Evolutionary conservation across 805 yeast genomes (phyloP).

Genomic region (Saturnispora hagleri): DNA sequence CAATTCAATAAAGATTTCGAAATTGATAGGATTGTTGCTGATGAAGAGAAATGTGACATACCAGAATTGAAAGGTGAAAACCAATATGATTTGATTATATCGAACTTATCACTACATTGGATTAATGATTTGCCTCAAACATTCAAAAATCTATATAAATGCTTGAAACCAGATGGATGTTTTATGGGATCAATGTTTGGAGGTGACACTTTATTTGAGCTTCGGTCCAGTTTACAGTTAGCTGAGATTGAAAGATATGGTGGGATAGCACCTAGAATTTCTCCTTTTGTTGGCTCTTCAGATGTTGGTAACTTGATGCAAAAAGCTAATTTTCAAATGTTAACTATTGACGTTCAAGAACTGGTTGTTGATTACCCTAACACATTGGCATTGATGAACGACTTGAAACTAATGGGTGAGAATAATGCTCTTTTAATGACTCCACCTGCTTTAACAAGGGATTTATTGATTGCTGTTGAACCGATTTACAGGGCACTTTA

Average conservation of each 20-base stretch:
- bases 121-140: constrained; percentile 72
- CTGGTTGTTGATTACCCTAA: constrained; percentile 73
- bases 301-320: constrained; percentile 69
- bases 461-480: constrained; percentile 64
- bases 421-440: constrained; percentile 45
- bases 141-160: constrained; percentile 43
- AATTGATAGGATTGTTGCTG: constrained; percentile 45
- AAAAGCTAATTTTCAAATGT: constrained; percentile 67
- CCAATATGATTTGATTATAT: constrained; percentile 58
- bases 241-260: constrained; percentile 77
- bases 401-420: constrained; percentile 78
- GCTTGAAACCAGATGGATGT: constrained; percentile 71
- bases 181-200: constrained; percentile 76
- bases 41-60: constrained; percentile 55
- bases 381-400: constrained; percentile 54
- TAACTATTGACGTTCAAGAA: constrained; percentile 80
- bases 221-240: constrained; percentile 68
- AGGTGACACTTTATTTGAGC: constrained; percentile 77
- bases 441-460: constrained; percentile 42
- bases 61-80: constrained; percentile 31
- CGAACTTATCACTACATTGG: constrained; percentile 76
- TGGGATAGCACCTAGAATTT: constrained; percentile 70
- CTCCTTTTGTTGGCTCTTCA: constrained; percentile 70
- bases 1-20: constrained; percentile 36
- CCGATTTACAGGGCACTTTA: constrained; percentile 66